Percentiles rank a stretch among this genome's conserved stretches.
Conservation (phyloP, 2,329 filamentous ascomycete genomes). For the Amesomyces nigricolor region DNA sequence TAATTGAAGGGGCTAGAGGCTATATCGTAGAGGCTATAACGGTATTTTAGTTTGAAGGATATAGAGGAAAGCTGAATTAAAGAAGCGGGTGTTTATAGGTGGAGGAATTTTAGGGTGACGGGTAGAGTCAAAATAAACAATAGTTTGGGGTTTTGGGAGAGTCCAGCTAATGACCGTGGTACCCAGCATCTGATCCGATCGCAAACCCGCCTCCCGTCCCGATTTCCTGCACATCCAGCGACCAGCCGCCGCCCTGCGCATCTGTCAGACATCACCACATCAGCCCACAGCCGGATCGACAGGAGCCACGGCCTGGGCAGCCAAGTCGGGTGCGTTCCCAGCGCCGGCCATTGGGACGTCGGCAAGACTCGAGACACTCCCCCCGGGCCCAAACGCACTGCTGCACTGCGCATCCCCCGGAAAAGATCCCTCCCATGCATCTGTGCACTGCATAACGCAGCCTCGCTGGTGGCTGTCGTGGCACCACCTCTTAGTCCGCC, state of each 20-base stretch:
- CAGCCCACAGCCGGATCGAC: slow-evolving; percentile 2
- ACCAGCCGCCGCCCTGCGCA: slow-evolving; percentile 8
- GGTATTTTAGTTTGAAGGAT: too few species aligned
- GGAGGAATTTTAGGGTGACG: too few species aligned
- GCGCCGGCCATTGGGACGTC: slow-evolving; percentile 12
- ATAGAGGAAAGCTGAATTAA: too few species aligned
- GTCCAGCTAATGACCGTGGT: too few species aligned
- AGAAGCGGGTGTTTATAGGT: too few species aligned
- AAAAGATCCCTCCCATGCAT: slow-evolving; percentile 20
- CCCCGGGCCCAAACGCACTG: neutral
- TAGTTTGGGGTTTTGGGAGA: too few species aligned
- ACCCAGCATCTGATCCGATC: neutral
- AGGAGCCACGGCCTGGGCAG: slow-evolving; percentile 7
- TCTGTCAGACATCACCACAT: neutral
- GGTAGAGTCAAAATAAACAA: too few species aligned
- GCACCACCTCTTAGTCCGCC: slow-evolving; percentile 21
- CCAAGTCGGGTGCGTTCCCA: slow-evolving; percentile 19
- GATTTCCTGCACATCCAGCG: neutral
- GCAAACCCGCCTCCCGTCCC: neutral
- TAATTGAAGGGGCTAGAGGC: too few species aligned
- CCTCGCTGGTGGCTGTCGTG: slow-evolving; percentile 23
- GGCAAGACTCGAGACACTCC: slow-evolving; percentile 12
- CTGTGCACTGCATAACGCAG: slow-evolving; percentile 13
- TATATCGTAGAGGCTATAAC: too few species aligned
- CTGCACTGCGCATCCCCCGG: slow-evolving; percentile 18